phyloP scores from a whole-genome alignment of 768 basidiomycete genomes.

The Boletus tylopilopsis region DNA sequence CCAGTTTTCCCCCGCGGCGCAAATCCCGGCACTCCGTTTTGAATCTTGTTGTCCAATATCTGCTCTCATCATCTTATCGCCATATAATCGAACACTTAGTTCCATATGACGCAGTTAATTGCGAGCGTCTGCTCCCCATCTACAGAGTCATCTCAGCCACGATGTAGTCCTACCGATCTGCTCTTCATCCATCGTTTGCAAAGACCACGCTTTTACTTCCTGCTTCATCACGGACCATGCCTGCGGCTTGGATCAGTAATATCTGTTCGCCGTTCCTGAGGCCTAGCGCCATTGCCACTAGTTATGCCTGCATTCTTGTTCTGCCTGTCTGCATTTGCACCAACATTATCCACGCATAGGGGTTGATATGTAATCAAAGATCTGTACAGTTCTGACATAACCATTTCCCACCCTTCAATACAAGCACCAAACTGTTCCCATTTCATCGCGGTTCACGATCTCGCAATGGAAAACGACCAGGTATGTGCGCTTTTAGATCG shows the following conservation, averaged over 20 bases:
- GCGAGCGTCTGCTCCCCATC: slow-evolving; percentile 19
- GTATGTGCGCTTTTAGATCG: slow-evolving; percentile 38
- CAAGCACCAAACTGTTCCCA: not conserved
- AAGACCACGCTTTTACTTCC: slow-evolving; percentile 15
- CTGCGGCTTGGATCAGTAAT: slow-evolving; percentile 28
- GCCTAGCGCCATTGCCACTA: slow-evolving; percentile 15
- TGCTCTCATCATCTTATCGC: slow-evolving; percentile 20
- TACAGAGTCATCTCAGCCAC: slow-evolving; percentile 25
- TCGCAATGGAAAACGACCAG: slow-evolving; percentile 88
- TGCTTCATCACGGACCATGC: slow-evolving; percentile 30
- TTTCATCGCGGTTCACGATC: slow-evolving; percentile 10
- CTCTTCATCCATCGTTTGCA: slow-evolving; percentile 18
- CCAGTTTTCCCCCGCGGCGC: slow-evolving; percentile 43
- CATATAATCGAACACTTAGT: slow-evolving; percentile 29
- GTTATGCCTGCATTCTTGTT: slow-evolving; percentile 25
- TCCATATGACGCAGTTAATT: slow-evolving; percentile 30
- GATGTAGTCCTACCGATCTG: slow-evolving; percentile 28
- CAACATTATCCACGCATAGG: slow-evolving; percentile 15
- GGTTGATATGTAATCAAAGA: slow-evolving; percentile 5
- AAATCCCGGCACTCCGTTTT: slow-evolving; percentile 12
- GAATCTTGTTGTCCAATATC: slow-evolving; percentile 9
- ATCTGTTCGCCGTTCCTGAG: slow-evolving; percentile 4
- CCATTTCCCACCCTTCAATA: slow-evolving; percentile 26
- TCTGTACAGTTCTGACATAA: slow-evolving; percentile 32
- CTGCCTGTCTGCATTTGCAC: slow-evolving; percentile 14